Evolutionary conservation across 2,329 filamentous ascomycete genomes (phyloP), one percentile per base, ranked within the genome.

Genomic region (Sclerotinia sclerotiorum): DNA sequence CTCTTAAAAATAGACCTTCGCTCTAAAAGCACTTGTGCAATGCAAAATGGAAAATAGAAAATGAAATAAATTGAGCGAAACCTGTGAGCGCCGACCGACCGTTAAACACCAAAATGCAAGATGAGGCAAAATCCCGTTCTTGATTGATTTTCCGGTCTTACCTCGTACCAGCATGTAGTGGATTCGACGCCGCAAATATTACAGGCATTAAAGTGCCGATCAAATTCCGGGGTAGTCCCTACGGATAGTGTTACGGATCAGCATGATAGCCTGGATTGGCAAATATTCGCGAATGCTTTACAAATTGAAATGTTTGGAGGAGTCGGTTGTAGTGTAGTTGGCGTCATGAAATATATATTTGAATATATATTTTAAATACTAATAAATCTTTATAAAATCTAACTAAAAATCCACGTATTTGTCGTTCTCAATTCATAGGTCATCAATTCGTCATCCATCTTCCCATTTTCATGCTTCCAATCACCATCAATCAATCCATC

Each of bases 81-180:
- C 55, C 55, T 39, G 35, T 39, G 55, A 57, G 32, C 29, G 58
- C 29, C 58, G 46, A 56, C 29, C 29, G 29, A 46, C 44, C 27
- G 27, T 62, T 42, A 29, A 51, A 62, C 60, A 62, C 60, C 60
- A 39, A 39, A 49, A 51, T 62, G 46, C 60, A 51, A 62, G 60
- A 62, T 62, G 60, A 42, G 19, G 60, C 29, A 51, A 39, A 62
- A 19, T 62, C 29, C 46, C 60, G 60, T 51, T 62, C n/a, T 51
- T 24, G 21, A 39, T 42, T 15, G 35, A 42, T 42, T 58, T 58
- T 58, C n/a, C n/a, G 35, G 35, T 58, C 32, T 39, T 15, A 52
- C n/a, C 11, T 52, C 5, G 48, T 49, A 49, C 48, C n/a, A n/a
- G 15, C 39, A 15, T 48, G 46, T 48, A 56, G 29, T 35, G 54